Conservation (phyloP, 192 early-diverging fungal genomes). For the Thamnidium elegans region DNA sequence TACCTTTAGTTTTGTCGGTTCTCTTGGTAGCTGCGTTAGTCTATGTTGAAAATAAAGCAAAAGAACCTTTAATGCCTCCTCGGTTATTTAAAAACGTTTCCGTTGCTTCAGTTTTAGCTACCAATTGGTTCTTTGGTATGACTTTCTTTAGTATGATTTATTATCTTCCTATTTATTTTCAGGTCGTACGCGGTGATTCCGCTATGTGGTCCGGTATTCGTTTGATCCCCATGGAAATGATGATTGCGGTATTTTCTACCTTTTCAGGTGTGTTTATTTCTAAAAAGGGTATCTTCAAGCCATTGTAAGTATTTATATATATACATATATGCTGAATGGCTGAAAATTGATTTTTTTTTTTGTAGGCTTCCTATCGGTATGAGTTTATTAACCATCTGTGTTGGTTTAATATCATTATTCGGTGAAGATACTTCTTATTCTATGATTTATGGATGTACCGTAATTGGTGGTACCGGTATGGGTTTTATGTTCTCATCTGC, state of each 20-base stretch:
- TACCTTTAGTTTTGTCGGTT: slow-evolving; percentile 41
- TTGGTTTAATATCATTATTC: slow-evolving; percentile 61
- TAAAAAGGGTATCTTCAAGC: slow-evolving; percentile 14
- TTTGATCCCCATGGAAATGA: slow-evolving; percentile 34
- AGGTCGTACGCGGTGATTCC: slow-evolving; percentile 66
- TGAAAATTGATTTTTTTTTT: background rate
- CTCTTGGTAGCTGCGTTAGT: slow-evolving; percentile 36
- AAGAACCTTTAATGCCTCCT: slow-evolving; percentile 62
- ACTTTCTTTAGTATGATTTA: slow-evolving; percentile 36
- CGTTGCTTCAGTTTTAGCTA: slow-evolving; percentile 17
- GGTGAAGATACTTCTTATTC: slow-evolving; percentile 29
- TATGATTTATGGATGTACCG: slow-evolving; percentile 18
- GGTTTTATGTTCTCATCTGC: slow-evolving; percentile 30
- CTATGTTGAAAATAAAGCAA: slow-evolving; percentile 49
- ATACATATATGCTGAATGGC: background rate
- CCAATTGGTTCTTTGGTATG: slow-evolving; percentile 37
- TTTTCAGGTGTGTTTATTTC: slow-evolving; percentile 30
- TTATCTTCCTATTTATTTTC: slow-evolving; percentile 35
- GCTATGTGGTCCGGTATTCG: slow-evolving; percentile 39
- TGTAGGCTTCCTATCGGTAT: slow-evolving; percentile 48
- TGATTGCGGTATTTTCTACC: slow-evolving; percentile 22
- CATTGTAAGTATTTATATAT: slow-evolving; percentile 14
- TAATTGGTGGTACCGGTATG: slow-evolving; percentile 23
- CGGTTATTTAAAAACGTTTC: slow-evolving; percentile 53
- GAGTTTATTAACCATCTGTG: slow-evolving; percentile 56